These are phyloP conservation scores for Pigoraptor vietnamica DNA, from an alignment of 78 protist species.

Conservation along the genomic window DNA sequence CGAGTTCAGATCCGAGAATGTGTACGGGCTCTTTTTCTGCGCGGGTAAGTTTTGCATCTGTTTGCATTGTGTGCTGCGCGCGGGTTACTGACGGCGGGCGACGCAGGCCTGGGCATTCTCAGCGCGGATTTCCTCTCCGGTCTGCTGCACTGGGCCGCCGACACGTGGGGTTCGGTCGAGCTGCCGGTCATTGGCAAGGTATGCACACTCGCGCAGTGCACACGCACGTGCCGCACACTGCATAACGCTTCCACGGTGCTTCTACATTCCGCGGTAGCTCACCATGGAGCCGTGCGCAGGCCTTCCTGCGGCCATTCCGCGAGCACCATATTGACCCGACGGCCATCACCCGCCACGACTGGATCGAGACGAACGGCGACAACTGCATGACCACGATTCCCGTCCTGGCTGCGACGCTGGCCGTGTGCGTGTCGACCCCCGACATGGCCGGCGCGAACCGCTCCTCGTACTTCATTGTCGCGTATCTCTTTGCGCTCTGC, in stretches of 20 bases:
- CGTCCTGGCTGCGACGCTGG: neutral
- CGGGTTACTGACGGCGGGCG: too few relatives aligned
- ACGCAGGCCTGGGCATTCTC: constrained; percentile 8
- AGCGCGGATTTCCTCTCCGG: constrained; percentile 36
- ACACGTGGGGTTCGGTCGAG: constrained; percentile 76
- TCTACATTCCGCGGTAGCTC: too few relatives aligned
- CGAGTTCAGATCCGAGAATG: neutral
- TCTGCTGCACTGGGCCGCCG: constrained; percentile 61
- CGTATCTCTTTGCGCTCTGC: constrained; percentile 30
- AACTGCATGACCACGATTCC: constrained; percentile 59
- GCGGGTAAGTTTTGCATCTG: neutral
- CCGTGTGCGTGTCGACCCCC: neutral
- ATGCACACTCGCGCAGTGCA: neutral
- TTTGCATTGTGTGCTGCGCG: neutral
- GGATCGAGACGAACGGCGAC: constrained; percentile 74
- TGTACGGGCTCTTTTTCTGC: neutral
- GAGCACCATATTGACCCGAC: constrained; percentile 72
- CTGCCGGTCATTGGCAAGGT: constrained; percentile 57
- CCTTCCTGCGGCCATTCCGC: constrained; percentile 72
- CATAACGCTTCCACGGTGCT: too few relatives aligned
- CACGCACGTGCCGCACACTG: too few relatives aligned
- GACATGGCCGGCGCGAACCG: constrained; percentile 11
- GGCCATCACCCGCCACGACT: constrained; percentile 58
- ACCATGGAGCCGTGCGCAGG: too few relatives aligned
- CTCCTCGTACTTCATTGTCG: constrained; percentile 11